Conservation (phyloP, 805 yeast species). For the Schizosaccharomyces cryophilus region DNA sequence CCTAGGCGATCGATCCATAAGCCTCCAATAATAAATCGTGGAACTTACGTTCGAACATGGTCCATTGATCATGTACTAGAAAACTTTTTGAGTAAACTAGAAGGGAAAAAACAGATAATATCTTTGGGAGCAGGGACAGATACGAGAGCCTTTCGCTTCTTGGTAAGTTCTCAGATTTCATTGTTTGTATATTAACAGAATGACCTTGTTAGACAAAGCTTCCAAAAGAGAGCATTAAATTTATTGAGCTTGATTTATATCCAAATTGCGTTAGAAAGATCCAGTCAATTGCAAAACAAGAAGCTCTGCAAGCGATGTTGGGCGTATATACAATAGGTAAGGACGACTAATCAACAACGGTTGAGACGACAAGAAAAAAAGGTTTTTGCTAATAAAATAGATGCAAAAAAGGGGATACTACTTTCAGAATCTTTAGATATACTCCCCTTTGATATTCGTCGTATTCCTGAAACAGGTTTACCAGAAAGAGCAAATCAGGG, state of each 20-base stretch:
- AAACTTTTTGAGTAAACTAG: not conserved
- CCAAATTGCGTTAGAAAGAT: constrained; percentile 28
- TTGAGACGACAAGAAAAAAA: not conserved
- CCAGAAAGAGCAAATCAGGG: constrained; percentile 10
- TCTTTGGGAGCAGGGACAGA: constrained; percentile 70
- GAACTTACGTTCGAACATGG: constrained; percentile 28
- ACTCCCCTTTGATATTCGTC: not conserved
- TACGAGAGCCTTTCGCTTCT: constrained; percentile 33
- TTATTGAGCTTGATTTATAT: constrained; percentile 40
- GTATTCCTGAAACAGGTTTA: not conserved
- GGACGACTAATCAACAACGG: not conserved
- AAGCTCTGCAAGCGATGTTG: constrained; percentile 9
- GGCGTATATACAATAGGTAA: not conserved
- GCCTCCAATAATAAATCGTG: constrained; percentile 36
- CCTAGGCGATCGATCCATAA: constrained; percentile 13
- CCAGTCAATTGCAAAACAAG: constrained; percentile 19
- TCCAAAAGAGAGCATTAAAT: not conserved
- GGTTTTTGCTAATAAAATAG: not conserved
- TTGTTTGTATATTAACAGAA: not conserved
- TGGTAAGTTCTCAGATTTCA: constrained; percentile 9
- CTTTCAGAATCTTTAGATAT: not conserved
- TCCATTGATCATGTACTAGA: constrained; percentile 10
- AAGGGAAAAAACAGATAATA: constrained; percentile 20
- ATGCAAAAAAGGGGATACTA: not conserved
- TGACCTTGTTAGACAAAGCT: not conserved